A percentile compares a stretch with the other conserved stretches of the same genome.
Evolutionary conservation across 768 basidiomycete species (phyloP).

Genomic region (Thelephora aurantiotincta): DNA sequence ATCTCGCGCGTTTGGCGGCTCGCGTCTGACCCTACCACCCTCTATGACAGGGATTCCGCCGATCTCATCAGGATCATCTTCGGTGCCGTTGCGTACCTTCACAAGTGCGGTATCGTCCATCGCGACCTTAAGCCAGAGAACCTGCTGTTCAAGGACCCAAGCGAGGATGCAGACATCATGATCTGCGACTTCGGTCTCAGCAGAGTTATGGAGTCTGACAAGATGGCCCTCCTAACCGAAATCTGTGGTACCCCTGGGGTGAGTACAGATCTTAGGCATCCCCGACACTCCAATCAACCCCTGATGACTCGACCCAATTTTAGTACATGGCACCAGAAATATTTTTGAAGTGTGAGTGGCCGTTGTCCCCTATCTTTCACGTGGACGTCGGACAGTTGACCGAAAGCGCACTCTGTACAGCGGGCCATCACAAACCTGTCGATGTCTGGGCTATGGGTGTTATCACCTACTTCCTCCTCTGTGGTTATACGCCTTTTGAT

Average conservation of each 20-base stretch:
- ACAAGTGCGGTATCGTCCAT: slow-evolving; percentile 86
- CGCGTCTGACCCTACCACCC: slow-evolving; percentile 8
- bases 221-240: slow-evolving; percentile 79
- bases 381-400: slow-evolving; percentile 1
- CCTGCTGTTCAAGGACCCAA: slow-evolving; percentile 80
- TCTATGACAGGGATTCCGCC: slow-evolving; percentile 65
- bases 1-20: not conserved
- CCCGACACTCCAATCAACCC: not conserved
- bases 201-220: slow-evolving; percentile 83
- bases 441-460: slow-evolving; percentile 98
- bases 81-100: slow-evolving; percentile 81
- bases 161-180: slow-evolving; percentile 90
- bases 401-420: slow-evolving; percentile 23
- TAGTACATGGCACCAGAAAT: slow-evolving; percentile 96
- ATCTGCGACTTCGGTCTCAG: slow-evolving; percentile 94
- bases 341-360: slow-evolving; percentile 69
- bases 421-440: slow-evolving; percentile 89
- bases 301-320: not conserved
- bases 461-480: slow-evolving; percentile 92
- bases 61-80: slow-evolving; percentile 78
- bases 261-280: slow-evolving; percentile 12
- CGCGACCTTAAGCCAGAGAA: slow-evolving; percentile 98
- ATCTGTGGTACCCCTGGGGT: slow-evolving; percentile 91
- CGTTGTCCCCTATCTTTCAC: not conserved
- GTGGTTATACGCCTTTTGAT: slow-evolving; percentile 93